A percentile compares a stretch with the other conserved stretches of the same genome.
Evolutionary conservation across 495 filamentous ascomycete species (phyloP).

Genomic region (Aspergillus wentii): DNA sequence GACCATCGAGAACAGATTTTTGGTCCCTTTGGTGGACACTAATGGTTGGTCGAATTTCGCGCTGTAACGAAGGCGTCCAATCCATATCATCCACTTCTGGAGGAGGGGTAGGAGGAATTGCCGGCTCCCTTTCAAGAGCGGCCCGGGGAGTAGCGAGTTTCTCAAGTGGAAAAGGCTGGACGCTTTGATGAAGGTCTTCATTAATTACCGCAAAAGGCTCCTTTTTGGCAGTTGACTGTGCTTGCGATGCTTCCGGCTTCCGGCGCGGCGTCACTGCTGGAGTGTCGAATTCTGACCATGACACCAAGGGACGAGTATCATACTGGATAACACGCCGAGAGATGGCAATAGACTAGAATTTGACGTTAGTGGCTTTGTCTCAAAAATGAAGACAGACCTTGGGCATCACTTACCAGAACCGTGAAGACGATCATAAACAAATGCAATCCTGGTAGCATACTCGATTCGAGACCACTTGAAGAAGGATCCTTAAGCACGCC

Average conservation of each 20-base stretch:
- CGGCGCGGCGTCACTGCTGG: slow-evolving; percentile 28
- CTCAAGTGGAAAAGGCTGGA: slow-evolving; percentile 36
- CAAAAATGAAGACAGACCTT: slow-evolving; percentile 1
- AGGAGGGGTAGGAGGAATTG: slow-evolving; percentile 31
- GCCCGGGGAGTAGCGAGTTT: slow-evolving; percentile 29
- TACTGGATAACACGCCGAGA: slow-evolving; percentile 48
- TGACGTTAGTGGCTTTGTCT: slow-evolving; percentile 7
- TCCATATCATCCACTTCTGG: slow-evolving; percentile 63
- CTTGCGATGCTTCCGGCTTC: slow-evolving; percentile 21
- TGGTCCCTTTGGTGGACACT: slow-evolving; percentile 23
- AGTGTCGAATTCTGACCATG: slow-evolving; percentile 40
- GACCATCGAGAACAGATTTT: slow-evolving; percentile 33
- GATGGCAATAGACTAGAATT: slow-evolving; percentile 27
- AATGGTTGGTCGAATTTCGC: slow-evolving; percentile 35
- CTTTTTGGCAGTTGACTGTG: slow-evolving; percentile 8
- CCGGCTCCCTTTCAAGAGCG: slow-evolving; percentile 17
- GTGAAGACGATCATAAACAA: slow-evolving; percentile 49
- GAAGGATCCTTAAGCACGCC: slow-evolving; percentile 43
- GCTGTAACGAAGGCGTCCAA: slow-evolving; percentile 66
- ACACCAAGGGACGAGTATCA: slow-evolving; percentile 52
- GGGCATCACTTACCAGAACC: slow-evolving; percentile 47
- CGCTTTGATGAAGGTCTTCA: slow-evolving; percentile 12
- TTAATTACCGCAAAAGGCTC: slow-evolving; percentile 14
- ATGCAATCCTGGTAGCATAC: slow-evolving; percentile 48
- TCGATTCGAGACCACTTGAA: slow-evolving; percentile 35